Conservation (phyloP, 1,139 yeast species). For the Yamadazyma diospyri region DNA sequence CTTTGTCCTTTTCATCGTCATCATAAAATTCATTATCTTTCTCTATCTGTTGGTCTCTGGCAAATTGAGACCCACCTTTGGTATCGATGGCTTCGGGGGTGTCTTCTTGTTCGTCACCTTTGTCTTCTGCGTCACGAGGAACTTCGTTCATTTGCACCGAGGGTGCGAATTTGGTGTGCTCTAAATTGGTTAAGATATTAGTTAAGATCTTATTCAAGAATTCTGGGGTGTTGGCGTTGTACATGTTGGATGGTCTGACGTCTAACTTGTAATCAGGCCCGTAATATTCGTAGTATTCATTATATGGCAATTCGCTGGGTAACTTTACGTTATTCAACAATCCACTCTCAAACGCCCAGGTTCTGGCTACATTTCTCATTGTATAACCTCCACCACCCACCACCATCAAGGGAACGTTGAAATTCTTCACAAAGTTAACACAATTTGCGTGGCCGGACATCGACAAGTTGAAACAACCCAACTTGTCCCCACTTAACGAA, state of each 20-base stretch:
- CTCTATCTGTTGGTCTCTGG: constrained; percentile 70
- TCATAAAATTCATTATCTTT: constrained; percentile 69
- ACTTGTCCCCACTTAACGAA: constrained; percentile 85
- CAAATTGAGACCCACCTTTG: constrained; percentile 85
- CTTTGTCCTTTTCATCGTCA: constrained; percentile 52
- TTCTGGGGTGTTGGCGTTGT: constrained; percentile 92
- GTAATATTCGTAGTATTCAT: constrained; percentile 93
- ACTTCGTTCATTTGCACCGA: constrained; percentile 90
- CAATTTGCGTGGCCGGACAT: constrained; percentile 95
- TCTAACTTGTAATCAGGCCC: constrained; percentile 95
- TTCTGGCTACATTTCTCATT: constrained; percentile 92
- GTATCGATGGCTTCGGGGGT: constrained; percentile 73
- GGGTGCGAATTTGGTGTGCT: constrained; percentile 90
- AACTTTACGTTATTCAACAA: constrained; percentile 73
- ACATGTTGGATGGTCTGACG: constrained; percentile 94
- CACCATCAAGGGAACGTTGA: constrained; percentile 85
- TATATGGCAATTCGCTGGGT: constrained; percentile 86
- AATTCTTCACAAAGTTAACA: constrained; percentile 78
- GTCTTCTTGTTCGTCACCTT: constrained; percentile 82
- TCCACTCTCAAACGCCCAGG: constrained; percentile 96
- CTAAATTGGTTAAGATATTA: constrained; percentile 74
- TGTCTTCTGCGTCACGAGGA: constrained; percentile 81
- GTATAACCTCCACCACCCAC: constrained; percentile 98
- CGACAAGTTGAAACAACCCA: constrained; percentile 90
- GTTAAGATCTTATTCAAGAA: constrained; percentile 81